These are phyloP conservation scores for Phytophthora hybrid DNA, from an alignment of 352 stramenopile genomes.

Conservation along the genomic window DNA sequence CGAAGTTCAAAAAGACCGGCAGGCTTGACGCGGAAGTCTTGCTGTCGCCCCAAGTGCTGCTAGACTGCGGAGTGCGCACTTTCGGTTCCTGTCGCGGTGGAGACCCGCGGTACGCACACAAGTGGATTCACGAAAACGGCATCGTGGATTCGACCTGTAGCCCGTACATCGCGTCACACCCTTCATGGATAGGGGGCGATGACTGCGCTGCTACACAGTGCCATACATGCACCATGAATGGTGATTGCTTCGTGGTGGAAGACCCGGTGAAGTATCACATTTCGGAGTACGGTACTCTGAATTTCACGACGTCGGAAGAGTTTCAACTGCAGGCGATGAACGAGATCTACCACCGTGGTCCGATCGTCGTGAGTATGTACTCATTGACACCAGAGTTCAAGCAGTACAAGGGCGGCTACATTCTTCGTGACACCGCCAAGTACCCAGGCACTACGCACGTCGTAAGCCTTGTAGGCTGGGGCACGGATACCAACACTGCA, in stretches of 20 bases:
- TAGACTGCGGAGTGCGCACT: conserved; percentile 80
- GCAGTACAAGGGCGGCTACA: conserved; percentile 90
- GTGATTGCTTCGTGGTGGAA: conserved; percentile 62
- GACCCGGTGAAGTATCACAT: conserved; percentile 68
- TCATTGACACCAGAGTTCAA: conserved; percentile 69
- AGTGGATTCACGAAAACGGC: conserved; percentile 82
- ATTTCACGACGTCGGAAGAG: conserved; percentile 61
- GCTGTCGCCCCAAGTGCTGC: conserved; percentile 66
- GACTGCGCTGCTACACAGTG: conserved; percentile 65
- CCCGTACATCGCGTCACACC: conserved; percentile 78
- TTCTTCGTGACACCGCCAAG: conserved; percentile 82
- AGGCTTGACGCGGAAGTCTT: conserved; percentile 59
- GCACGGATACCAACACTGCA: conserved; percentile 66
- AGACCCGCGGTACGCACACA: conserved; percentile 74
- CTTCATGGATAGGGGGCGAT: conserved; percentile 64
- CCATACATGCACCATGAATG: conserved; percentile 60
- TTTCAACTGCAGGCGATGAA: conserved; percentile 90
- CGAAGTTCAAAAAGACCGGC: conserved; percentile 59
- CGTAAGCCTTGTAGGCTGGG: conserved; percentile 96
- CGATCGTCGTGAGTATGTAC: conserved; percentile 94
- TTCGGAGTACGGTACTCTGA: conserved; percentile 77
- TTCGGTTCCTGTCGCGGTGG: conserved; percentile 76
- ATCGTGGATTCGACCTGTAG: conserved; percentile 81
- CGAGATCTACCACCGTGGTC: conserved; percentile 96
- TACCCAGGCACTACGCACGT: conserved; percentile 86